Percentiles rank a stretch among this genome's conserved stretches.
Evolutionary conservation across 2,329 filamentous ascomycete species (phyloP).

Genomic region (Alternaria sp.): DNA sequence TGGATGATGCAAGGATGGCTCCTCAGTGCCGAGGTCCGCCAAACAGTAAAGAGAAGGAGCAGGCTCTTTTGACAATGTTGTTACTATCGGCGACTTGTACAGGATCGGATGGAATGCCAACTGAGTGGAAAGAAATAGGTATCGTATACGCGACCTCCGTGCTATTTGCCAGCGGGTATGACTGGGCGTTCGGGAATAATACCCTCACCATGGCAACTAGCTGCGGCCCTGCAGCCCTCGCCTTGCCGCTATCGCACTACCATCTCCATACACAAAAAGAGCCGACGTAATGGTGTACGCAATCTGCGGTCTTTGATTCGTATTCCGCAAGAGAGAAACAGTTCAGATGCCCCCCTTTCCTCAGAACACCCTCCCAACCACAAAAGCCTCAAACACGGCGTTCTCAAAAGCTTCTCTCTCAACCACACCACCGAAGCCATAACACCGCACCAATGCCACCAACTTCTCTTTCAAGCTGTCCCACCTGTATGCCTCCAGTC

Average conservation of each 20-base stretch:
- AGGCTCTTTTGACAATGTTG: background rate
- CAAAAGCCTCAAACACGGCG: conserved; percentile 19
- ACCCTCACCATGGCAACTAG: background rate
- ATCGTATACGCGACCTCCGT: background rate
- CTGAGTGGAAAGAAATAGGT: background rate
- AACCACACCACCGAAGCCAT: conserved; percentile 39
- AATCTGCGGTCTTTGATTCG: background rate
- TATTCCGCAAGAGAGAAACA: background rate
- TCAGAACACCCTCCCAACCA: conserved; percentile 20
- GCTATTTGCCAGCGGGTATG: background rate
- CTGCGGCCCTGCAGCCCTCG: background rate
- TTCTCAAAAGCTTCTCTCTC: conserved; percentile 19
- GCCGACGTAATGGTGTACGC: background rate
- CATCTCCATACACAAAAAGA: background rate
- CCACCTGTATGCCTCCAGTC: conserved; percentile 26
- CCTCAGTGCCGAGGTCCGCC: background rate
- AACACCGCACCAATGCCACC: conserved; percentile 36
- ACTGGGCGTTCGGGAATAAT: background rate
- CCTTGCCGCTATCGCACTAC: background rate
- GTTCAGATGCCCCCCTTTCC: background rate
- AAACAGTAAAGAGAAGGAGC: background rate
- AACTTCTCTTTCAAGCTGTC: conserved; percentile 32
- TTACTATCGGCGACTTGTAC: background rate
- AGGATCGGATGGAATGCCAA: background rate
- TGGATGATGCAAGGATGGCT: background rate